Evolutionary conservation across 495 filamentous ascomycete genomes (phyloP).

Genomic region (Bacidia rubella): DNA sequence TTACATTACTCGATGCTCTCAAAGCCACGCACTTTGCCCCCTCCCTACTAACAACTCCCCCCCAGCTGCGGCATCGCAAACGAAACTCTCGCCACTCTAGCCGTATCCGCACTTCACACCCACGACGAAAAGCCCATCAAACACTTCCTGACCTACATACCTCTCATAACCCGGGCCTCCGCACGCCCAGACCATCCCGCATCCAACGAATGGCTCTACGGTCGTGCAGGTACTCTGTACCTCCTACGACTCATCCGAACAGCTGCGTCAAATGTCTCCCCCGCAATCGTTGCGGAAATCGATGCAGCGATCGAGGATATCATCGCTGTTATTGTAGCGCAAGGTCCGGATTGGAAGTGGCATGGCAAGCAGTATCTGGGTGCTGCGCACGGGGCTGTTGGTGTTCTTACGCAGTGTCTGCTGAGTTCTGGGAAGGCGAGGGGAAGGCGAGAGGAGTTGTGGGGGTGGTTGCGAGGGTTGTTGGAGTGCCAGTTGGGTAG

Average conservation of each 20-base stretch:
- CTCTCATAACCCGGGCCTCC: slow-evolving; percentile 21
- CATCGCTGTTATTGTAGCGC: slow-evolving; percentile 23
- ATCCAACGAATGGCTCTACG: slow-evolving; percentile 44
- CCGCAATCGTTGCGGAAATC: background rate
- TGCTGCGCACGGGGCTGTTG: slow-evolving; percentile 46
- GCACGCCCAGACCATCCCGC: slow-evolving; percentile 19
- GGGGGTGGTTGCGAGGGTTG: slow-evolving; percentile 25
- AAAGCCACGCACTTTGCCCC: background rate
- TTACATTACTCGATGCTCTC: background rate
- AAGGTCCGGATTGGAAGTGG: slow-evolving; percentile 43
- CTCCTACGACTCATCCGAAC: slow-evolving; percentile 32
- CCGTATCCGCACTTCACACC: slow-evolving; percentile 35
- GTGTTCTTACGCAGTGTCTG: slow-evolving; percentile 50
- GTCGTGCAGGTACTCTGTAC: slow-evolving; percentile 48
- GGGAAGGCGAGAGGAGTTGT: slow-evolving; percentile 26
- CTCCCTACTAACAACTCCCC: background rate
- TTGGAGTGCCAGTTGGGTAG: slow-evolving; percentile 28
- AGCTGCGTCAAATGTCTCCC: slow-evolving; percentile 14
- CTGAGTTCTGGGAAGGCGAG: slow-evolving; percentile 27
- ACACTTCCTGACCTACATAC: slow-evolving; percentile 29
- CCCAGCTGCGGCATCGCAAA: slow-evolving; percentile 39
- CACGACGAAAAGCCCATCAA: slow-evolving; percentile 29
- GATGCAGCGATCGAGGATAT: slow-evolving; percentile 16
- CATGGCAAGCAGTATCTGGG: slow-evolving; percentile 45
- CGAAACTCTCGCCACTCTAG: slow-evolving; percentile 40